These are phyloP conservation scores for Cladosporium sp. DNA, from an alignment of 2,329 filamentous ascomycete genomes.

Conservation along the genomic window DNA sequence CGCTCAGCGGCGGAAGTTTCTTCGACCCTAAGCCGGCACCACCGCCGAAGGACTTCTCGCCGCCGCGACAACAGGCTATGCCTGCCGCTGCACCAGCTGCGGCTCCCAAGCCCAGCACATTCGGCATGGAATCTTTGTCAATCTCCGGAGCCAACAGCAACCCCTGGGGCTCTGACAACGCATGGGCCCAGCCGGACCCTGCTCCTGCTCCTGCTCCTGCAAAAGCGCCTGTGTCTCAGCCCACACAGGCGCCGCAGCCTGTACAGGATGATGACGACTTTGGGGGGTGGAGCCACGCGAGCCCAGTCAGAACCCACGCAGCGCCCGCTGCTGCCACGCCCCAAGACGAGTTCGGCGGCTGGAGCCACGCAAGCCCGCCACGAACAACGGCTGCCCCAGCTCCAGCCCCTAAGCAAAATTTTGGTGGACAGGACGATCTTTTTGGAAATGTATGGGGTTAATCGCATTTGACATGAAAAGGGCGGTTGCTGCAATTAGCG, in stretches of 20 bases:
- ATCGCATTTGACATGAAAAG: not conserved
- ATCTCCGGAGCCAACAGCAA: conserved; percentile 52
- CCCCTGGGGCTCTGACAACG: conserved; percentile 72
- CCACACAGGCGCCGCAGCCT: conserved; percentile 26
- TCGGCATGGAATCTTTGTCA: conserved; percentile 22
- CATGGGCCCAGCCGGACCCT: conserved; percentile 65
- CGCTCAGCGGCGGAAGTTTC: conserved; percentile 67
- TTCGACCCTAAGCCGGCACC: conserved; percentile 61
- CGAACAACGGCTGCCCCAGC: conserved; percentile 39
- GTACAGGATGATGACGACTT: conserved; percentile 91
- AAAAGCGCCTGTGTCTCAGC: conserved; percentile 32
- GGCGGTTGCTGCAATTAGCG: conserved; percentile 8
- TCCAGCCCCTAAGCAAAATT: conserved; percentile 43
- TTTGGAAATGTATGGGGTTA: conserved; percentile 96
- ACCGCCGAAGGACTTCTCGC: conserved; percentile 51
- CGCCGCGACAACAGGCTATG: conserved; percentile 39
- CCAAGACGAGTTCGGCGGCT: conserved; percentile 94
- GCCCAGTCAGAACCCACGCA: conserved; percentile 28
- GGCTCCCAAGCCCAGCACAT: conserved; percentile 30
- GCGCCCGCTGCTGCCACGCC: conserved; percentile 53
- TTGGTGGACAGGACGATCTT: conserved; percentile 67
- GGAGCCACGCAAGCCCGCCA: conserved; percentile 63
- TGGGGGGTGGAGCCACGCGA: conserved; percentile 82
- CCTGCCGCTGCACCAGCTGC: conserved; percentile 37
- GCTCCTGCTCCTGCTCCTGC: conserved; percentile 31